Evolutionary conservation across 164 flowering plant species (phyloP).

Genomic region (Vitis labrusca): DNA sequence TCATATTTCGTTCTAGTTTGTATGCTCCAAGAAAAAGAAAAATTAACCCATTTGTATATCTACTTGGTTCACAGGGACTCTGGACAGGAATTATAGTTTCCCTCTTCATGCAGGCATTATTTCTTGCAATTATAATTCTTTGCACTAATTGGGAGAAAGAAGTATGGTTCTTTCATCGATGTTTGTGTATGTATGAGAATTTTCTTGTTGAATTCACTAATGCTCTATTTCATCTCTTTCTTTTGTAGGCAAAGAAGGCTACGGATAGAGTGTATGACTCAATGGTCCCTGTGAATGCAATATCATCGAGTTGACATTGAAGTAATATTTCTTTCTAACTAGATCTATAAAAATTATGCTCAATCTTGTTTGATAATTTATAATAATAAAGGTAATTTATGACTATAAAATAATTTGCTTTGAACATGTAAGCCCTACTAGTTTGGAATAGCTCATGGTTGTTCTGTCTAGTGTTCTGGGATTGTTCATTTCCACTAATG

Average conservation of each 20-base stretch:
- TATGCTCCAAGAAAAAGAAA: neutral
- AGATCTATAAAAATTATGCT: no score
- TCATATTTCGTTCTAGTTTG: neutral
- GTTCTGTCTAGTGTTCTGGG: no score
- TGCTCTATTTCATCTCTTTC: no score
- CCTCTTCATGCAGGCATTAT: constrained; percentile 18
- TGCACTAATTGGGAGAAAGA: constrained; percentile 31
- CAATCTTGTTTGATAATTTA: no score
- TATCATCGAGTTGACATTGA: neutral
- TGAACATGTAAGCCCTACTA: no score
- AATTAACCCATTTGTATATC: no score
- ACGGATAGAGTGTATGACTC: constrained; percentile 14
- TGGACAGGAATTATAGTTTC: constrained; percentile 33
- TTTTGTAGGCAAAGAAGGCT: constrained; percentile 24
- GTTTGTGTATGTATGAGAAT: neutral
- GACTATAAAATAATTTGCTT: no score
- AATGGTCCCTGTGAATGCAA: neutral
- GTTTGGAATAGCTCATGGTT: no score
- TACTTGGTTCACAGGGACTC: constrained; percentile 23
- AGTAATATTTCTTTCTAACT: neutral
- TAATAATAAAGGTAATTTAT: no score
- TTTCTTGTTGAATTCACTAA: neutral
- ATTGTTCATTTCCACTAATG: no score
- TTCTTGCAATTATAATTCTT: constrained; percentile 12
- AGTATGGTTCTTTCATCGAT: constrained; percentile 6